These are phyloP conservation scores for Exophiala oligosperma DNA, from an alignment of 2,329 filamentous ascomycete genomes.

Conservation along the genomic window DNA sequence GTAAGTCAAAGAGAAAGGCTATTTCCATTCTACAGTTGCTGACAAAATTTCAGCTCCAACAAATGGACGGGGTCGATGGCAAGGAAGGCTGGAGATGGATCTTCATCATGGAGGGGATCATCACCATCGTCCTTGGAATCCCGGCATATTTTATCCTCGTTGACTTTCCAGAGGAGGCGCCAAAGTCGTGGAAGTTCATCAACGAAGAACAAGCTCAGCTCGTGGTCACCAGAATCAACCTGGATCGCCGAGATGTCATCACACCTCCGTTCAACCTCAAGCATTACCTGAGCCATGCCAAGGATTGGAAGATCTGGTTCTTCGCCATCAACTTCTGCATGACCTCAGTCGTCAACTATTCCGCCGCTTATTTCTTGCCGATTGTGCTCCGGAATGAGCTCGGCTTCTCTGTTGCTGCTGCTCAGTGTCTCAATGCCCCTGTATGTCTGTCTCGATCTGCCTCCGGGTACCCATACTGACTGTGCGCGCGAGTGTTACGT, in stretches of 20 bases:
- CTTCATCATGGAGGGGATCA: background rate
- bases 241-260: constrained; percentile 32
- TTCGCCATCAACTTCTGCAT: background rate
- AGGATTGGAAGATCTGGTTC: constrained; percentile 7
- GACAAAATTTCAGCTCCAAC: background rate
- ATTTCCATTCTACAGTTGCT: background rate
- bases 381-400: constrained; percentile 39
- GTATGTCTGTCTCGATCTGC: too few species aligned
- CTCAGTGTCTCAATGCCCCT: constrained; percentile 36
- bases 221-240: background rate
- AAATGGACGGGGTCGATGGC: background rate
- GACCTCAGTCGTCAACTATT: constrained; percentile 31
- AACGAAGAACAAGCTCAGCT: background rate
- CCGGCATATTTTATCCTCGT: background rate
- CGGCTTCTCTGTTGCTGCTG: constrained; percentile 35
- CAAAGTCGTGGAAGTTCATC: background rate
- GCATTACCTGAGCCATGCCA: constrained; percentile 32
- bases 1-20: background rate
- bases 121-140: background rate
- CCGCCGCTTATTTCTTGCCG: constrained; percentile 39
- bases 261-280: constrained; percentile 30
- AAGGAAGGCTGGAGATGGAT: background rate
- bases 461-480: too few species aligned
- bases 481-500: constrained; percentile 31
- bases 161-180: background rate